These are phyloP conservation scores for Nevesoporus exiguus DNA, from an alignment of 768 basidiomycete species.

Conservation along the genomic window DNA sequence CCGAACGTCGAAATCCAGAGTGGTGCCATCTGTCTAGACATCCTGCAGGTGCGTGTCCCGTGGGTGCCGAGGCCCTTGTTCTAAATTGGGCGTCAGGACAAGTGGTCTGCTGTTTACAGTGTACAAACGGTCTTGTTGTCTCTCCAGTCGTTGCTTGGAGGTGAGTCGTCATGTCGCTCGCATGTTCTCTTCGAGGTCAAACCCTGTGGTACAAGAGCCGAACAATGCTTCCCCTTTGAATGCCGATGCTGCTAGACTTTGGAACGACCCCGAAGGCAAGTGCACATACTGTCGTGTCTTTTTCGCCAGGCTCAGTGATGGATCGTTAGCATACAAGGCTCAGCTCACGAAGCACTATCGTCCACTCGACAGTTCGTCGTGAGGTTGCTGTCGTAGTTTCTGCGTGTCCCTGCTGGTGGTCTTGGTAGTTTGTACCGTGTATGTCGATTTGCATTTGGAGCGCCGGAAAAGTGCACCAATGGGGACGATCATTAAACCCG, in stretches of 20 bases:
- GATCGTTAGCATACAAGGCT: conserved; percentile 56
- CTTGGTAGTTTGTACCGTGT: conserved; percentile 16
- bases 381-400: conserved; percentile 11
- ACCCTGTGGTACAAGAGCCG: conserved; percentile 53
- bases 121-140: conserved; percentile 88
- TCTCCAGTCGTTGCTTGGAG: conserved; percentile 83
- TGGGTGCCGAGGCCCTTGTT: not conserved
- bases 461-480: not conserved
- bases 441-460: no score
- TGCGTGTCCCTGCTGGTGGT: conserved; percentile 2
- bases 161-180: conserved; percentile 39
- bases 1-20: conserved; percentile 82
- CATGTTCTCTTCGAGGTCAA: not conserved
- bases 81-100: conserved; percentile 51
- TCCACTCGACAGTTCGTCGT: conserved; percentile 41
- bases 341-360: conserved; percentile 75
- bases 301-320: not conserved
- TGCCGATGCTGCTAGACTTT: conserved; percentile 78
- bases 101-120: conserved; percentile 92
- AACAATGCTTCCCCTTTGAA: conserved; percentile 93
- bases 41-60: conserved; percentile 61
- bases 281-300: not conserved
- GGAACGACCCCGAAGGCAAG: conserved; percentile 69
- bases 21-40: conserved; percentile 83
- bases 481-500: no score